Evolutionary conservation across 805 yeast genomes (phyloP), one percentile per base, ranked within the genome.

Genomic region (Kluyveromyces nonfermentans): DNA sequence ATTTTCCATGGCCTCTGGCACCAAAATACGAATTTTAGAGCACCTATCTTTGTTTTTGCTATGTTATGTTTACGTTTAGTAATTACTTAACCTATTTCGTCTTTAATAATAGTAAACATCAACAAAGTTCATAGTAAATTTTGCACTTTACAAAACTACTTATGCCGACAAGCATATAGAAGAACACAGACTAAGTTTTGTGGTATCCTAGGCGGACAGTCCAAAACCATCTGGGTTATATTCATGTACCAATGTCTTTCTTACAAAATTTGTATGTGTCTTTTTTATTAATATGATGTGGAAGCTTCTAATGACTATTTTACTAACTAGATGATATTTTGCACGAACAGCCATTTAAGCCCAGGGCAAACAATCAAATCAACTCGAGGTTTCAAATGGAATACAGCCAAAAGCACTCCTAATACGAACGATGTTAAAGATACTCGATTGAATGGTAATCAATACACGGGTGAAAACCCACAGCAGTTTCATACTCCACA

Each of bases 281-380:
- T n/a, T 14, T 32, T 35, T 35, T 2, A 35, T 16, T 10, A 28
- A 20, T 25, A 22, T 25, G 4, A 37, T 17, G 7, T 20, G 39
- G 38, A n/a, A 33, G 15, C 5, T 17, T 36, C n/a, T 14, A 15
- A 18, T 15, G 22, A 20, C 18, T 31, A 21, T 22, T 33, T 15
- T 18, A 17, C 32, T 31, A 33, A 19, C 28, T n/a, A 14, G 9
- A 25, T 4, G 30, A 6, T 25, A 25, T 25, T n/a, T 25, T 25
- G 30, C 7, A 16, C 34, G 33, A 16, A 9, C 37, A 65, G 68
- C 44, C 72, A 69, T 46, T 48, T 69, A 45, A 69, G 68, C 51
- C 70, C 71, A 39, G 73, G 73, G 5, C 74, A 71, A 47, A 71
- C 74, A 1, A 69, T 71, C 44, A 64, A 69, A 39, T 67, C 75